Evolutionary conservation across 148 eudicot species (phyloP).

Genomic region (Pouteria glomerata): DNA sequence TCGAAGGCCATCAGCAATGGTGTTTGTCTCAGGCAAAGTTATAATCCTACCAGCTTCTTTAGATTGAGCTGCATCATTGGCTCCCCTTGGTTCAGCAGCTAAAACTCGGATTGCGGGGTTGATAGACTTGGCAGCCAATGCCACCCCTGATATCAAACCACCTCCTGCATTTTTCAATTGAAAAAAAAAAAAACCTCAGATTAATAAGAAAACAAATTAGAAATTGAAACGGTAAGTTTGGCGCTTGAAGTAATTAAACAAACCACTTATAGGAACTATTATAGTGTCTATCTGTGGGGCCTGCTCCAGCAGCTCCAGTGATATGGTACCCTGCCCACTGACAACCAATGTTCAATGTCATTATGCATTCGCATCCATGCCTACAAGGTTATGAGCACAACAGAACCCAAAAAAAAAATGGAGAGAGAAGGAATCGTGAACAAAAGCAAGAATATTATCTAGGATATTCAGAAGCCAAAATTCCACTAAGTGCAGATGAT

Average conservation of each 20-base stretch:
- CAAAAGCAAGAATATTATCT: background rate
- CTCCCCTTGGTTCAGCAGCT: constrained; percentile 97
- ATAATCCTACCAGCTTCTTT: constrained; percentile 63
- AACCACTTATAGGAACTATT: constrained; percentile 88
- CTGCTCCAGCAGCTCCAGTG: constrained; percentile 86
- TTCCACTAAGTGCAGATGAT: background rate
- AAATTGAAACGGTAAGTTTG: background rate
- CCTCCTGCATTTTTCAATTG: constrained; percentile 54
- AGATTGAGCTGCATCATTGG: constrained; percentile 87
- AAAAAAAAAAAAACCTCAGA: background rate
- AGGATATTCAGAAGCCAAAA: constrained; percentile 8
- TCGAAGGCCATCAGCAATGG: constrained; percentile 93
- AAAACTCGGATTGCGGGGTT: constrained; percentile 69
- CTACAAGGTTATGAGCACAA: too few species aligned
- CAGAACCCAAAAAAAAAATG: too few species aligned
- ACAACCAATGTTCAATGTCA: constrained; percentile 6
- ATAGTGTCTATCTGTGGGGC: constrained; percentile 82
- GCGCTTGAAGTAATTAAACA: constrained; percentile 1
- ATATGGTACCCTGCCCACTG: constrained; percentile 94
- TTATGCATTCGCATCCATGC: background rate
- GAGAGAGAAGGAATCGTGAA: background rate
- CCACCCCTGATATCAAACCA: constrained; percentile 91
- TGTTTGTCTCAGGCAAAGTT: constrained; percentile 58
- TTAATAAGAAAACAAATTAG: background rate
- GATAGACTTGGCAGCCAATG: constrained; percentile 87